phyloP scores from a whole-genome alignment of 495 filamentous ascomycete species.

The Thozetella sp. region DNA sequence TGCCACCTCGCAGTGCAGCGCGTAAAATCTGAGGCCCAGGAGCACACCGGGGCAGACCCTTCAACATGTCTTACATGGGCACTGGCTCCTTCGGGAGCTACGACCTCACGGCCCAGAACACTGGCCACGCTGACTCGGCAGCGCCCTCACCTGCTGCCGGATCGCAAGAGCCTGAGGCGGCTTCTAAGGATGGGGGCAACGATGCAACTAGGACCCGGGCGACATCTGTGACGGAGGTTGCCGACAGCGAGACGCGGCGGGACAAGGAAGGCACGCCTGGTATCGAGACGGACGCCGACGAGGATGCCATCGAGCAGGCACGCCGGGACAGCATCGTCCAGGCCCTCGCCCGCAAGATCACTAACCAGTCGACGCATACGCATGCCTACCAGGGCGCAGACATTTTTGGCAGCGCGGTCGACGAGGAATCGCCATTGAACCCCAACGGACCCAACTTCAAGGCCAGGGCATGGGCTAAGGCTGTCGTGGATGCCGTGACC shows the following conservation, averaged over 20 bases:
- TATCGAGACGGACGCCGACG: constrained; percentile 29
- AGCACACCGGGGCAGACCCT: not conserved
- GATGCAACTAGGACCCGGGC: constrained; percentile 26
- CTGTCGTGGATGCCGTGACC: constrained; percentile 45
- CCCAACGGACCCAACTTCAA: constrained; percentile 55
- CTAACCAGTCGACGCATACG: constrained; percentile 37
- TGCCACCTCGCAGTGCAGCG: not conserved
- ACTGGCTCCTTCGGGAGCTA: constrained; percentile 42
- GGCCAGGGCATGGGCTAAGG: constrained; percentile 55
- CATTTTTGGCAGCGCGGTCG: constrained; percentile 29
- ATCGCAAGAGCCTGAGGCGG: constrained; percentile 13
- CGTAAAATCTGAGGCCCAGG: not conserved
- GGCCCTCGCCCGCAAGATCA: constrained; percentile 44
- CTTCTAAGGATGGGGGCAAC: constrained; percentile 11
- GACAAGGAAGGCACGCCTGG: constrained; percentile 22
- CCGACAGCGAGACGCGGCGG: constrained; percentile 15
- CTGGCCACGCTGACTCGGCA: constrained; percentile 12
- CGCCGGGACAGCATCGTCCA: constrained; percentile 45
- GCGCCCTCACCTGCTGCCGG: constrained; percentile 4
- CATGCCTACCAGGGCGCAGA: constrained; percentile 22
- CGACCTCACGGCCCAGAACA: constrained; percentile 40
- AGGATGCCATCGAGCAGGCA: constrained; percentile 34
- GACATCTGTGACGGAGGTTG: constrained; percentile 34
- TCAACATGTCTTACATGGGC: constrained; percentile 42
- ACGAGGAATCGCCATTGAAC: constrained; percentile 48